Conservation (phyloP, 2,329 filamentous ascomycete genomes). For the Fusarium longipes region DNA sequence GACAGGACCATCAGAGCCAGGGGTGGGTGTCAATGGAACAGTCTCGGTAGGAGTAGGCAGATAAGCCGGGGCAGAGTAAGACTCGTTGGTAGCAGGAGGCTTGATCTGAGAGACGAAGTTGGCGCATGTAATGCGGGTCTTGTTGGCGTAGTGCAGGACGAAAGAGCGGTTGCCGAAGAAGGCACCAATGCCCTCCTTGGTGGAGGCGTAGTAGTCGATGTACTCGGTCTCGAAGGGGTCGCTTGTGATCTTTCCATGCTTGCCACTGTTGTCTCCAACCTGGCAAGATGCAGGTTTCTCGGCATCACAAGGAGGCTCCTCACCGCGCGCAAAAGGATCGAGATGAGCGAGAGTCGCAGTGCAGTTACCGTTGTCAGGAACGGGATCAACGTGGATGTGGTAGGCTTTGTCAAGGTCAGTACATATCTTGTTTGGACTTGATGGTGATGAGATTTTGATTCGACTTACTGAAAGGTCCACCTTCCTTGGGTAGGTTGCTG, state of each 20-base stretch:
- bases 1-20: conserved; percentile 9
- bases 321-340: conserved; percentile 75
- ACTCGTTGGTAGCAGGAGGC: conserved; percentile 22
- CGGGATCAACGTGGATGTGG: conserved; percentile 75
- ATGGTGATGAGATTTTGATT: not conserved
- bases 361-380: conserved; percentile 77
- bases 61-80: conserved; percentile 33
- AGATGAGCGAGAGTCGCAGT: conserved; percentile 74
- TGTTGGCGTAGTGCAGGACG: conserved; percentile 72
- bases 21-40: conserved; percentile 26
- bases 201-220: conserved; percentile 68
- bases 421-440: not conserved
- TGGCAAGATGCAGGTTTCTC: conserved; percentile 72
- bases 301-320: conserved; percentile 69
- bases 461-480: conserved; percentile 69
- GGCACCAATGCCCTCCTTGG: conserved; percentile 59
- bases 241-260: conserved; percentile 70
- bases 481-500: conserved; percentile 66
- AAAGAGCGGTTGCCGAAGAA: conserved; percentile 75
- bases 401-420: conserved; percentile 63
- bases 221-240: conserved; percentile 63
- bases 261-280: conserved; percentile 80
- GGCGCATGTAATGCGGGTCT: conserved; percentile 72
- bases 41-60: conserved; percentile 39
- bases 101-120: conserved; percentile 60